phyloP scores from a whole-genome alignment of 208 protist genomes.

The Leishmania mexicana region DNA sequence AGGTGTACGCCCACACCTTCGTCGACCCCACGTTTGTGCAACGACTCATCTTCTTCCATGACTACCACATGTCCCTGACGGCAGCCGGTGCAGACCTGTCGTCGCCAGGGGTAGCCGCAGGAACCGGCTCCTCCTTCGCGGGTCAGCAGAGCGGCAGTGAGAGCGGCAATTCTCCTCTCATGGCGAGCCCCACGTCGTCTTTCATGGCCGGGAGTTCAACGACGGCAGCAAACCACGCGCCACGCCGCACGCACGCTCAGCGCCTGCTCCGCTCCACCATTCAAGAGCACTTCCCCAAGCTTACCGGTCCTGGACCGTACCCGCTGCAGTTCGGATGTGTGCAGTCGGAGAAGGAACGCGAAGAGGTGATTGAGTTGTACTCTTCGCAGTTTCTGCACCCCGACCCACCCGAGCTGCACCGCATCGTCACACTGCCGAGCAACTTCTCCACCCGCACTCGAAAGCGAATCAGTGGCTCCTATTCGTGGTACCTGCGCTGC shows the following conservation, averaged over 20 bases:
- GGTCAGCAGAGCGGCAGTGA: constrained; percentile 3
- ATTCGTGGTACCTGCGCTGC: constrained; percentile 82
- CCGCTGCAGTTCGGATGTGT: constrained; percentile 71
- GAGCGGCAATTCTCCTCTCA: not conserved
- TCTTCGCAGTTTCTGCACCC: constrained; percentile 81
- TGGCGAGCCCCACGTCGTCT: constrained; percentile 14
- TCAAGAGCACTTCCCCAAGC: constrained; percentile 78
- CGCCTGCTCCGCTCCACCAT: constrained; percentile 79
- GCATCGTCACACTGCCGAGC: constrained; percentile 70
- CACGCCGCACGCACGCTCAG: constrained; percentile 69
- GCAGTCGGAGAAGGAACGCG: constrained; percentile 52
- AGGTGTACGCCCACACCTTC: constrained; percentile 75
- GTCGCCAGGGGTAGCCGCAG: not conserved
- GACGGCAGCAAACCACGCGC: not conserved
- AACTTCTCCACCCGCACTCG: constrained; percentile 78
- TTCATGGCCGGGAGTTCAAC: constrained; percentile 16
- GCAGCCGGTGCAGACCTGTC: not conserved
- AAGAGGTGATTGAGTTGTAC: constrained; percentile 81
- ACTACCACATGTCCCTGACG: constrained; percentile 24
- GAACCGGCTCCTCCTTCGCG: not conserved
- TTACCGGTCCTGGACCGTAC: constrained; percentile 69
- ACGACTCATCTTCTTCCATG: constrained; percentile 67
- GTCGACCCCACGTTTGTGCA: constrained; percentile 77
- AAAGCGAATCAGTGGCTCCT: constrained; percentile 64
- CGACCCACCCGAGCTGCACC: constrained; percentile 72